phyloP scores from a whole-genome alignment of 208 protist genomes.

The Herpetomonas tarakana region DNA sequence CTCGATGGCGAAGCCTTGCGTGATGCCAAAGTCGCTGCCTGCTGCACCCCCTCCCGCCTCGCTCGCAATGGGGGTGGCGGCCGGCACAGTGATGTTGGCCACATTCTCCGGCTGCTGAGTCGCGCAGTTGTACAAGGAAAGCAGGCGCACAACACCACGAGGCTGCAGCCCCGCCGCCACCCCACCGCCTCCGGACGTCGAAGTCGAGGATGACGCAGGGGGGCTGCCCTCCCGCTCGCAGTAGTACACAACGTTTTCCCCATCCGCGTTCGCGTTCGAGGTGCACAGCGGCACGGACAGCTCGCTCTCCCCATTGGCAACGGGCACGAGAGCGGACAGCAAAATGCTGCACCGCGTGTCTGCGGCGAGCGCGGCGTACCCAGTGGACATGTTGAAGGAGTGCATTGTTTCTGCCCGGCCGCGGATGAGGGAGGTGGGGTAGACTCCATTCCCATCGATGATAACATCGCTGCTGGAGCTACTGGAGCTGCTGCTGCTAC shows the following conservation, averaged over 20 bases:
- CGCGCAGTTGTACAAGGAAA: slow-evolving; percentile 23
- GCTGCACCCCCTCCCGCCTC: too few species aligned
- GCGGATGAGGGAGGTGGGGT: slow-evolving; percentile 21
- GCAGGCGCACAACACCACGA: slow-evolving; percentile 5
- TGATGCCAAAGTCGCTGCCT: slow-evolving; percentile 8
- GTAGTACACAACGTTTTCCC: slow-evolving; percentile 13
- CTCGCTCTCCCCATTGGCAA: neutral
- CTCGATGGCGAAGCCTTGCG: slow-evolving; percentile 1
- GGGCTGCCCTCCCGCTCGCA: slow-evolving; percentile 14
- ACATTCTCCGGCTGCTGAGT: slow-evolving; percentile 6
- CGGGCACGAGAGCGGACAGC: slow-evolving; percentile 2
- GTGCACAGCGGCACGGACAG: slow-evolving; percentile 9
- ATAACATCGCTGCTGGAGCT: neutral
- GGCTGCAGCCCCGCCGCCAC: neutral
- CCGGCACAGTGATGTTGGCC: slow-evolving; percentile 1
- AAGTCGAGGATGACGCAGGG: neutral
- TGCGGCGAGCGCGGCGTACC: slow-evolving; percentile 11
- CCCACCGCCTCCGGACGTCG: neutral
- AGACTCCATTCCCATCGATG: neutral
- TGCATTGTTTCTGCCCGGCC: slow-evolving; percentile 4
- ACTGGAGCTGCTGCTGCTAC: neutral
- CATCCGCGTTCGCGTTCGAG: neutral
- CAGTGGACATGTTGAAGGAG: slow-evolving; percentile 3
- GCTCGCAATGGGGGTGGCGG: neutral
- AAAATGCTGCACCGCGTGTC: slow-evolving; percentile 8